Conservation (phyloP, 805 yeast genomes). For the Saccharomycopsis sp. region DNA sequence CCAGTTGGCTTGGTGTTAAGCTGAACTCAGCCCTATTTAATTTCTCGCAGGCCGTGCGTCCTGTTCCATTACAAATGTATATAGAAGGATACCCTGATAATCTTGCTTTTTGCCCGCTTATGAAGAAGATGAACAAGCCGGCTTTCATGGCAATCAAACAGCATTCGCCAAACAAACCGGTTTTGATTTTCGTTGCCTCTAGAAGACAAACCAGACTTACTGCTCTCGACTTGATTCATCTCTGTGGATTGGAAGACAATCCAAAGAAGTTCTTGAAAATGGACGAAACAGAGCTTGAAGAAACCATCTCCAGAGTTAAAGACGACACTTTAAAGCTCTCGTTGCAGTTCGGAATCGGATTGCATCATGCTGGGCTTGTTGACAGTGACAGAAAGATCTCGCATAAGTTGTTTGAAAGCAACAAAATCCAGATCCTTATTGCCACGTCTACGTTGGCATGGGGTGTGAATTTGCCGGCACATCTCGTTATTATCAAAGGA, state of each 20-base stretch:
- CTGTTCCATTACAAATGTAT: constrained; percentile 81
- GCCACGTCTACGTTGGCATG: constrained; percentile 98
- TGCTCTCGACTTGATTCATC: constrained; percentile 68
- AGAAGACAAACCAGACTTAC: constrained; percentile 78
- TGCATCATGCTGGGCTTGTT: constrained; percentile 96
- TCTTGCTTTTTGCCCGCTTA: constrained; percentile 71
- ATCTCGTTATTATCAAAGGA: constrained; percentile 95
- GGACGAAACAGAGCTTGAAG: constrained; percentile 56
- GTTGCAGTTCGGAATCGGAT: constrained; percentile 78
- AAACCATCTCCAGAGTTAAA: constrained; percentile 47
- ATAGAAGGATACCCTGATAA: constrained; percentile 83
- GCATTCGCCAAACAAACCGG: constrained; percentile 83
- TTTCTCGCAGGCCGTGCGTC: constrained; percentile 76
- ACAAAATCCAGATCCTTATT: constrained; percentile 85
- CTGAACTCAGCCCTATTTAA: constrained; percentile 59
- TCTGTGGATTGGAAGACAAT: constrained; percentile 73
- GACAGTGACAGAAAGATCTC: constrained; percentile 83
- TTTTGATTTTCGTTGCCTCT: constrained; percentile 77
- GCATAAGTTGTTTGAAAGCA: constrained; percentile 77
- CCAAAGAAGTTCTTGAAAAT: constrained; percentile 65
- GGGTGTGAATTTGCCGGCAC: constrained; percentile 99
- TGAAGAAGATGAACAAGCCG: constrained; percentile 87
- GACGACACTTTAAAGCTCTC: constrained; percentile 78
- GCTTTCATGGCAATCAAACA: constrained; percentile 89
- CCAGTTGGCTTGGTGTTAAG: constrained; percentile 72